Evolutionary conservation across 306 rosid genomes (phyloP), one percentile per base, ranked within the genome.

Genomic region (Morella rubra): DNA sequence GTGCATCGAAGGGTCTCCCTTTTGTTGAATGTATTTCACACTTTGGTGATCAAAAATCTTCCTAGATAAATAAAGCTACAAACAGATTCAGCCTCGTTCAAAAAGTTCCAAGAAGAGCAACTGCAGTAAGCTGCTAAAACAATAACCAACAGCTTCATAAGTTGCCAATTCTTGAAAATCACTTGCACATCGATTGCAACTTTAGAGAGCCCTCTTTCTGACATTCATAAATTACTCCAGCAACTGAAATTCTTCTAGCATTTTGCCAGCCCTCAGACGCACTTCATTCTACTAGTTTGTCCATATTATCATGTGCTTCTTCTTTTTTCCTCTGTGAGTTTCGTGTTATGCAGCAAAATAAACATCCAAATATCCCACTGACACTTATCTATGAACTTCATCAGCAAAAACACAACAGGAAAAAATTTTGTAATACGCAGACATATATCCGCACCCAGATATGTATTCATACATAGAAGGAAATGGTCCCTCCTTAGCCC

Each of bases 401-500:
- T 41, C 14, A 64, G 24, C 19, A 41, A 64, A 64, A 8, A 20
- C 32, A 58, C 22, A 24, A 32, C 37, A 32, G 37, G 37, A 32
- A 32, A 32, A 32, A 2, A 2, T 32, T 32, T 32, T 32, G 37
- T 32, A 32, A 32, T 2, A 32, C 37, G 37, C 37, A 27, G 32
- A 32, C 37, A 32, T 3, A 32, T 32, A 32, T 32, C 37, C 37
- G 37, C 37, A 32, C 37, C 37, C 32, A 27, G 32, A 27, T 27
- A 27, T 27, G 32, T 27, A 32, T 32, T 2, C 37, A 32, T 32
- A 12, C 2, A 61, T 4, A 60, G 37, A 32, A 61, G 14, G 8
- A 5, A 61, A 61, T 12, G 41, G 67, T 60, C n/a, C 67, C 68
- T 61, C 16, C 68, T 61, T 61, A 27, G 44, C 32, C 68, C 68